A percentile compares a stretch with the other conserved stretches of the same genome.
Evolutionary conservation across 208 protist genomes (phyloP).

Genomic region (Leishmania mexicana): DNA sequence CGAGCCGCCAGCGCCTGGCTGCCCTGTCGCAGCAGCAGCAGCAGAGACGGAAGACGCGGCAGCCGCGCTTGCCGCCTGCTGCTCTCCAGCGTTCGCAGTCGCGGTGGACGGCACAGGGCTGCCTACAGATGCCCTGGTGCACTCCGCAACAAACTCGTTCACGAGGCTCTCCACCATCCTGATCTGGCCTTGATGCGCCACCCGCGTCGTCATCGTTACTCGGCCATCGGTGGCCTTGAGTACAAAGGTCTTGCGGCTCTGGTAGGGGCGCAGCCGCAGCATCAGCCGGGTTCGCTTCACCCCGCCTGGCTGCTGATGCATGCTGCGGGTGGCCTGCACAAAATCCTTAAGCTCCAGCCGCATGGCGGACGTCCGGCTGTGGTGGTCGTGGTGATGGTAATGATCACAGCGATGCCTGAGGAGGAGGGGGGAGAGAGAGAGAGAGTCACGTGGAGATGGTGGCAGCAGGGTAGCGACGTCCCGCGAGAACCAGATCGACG

Average conservation of each 20-base stretch:
- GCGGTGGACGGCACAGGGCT: not conserved
- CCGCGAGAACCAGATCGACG: no score
- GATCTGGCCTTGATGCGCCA: slow-evolving; percentile 63
- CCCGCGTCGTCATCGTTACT: slow-evolving; percentile 63
- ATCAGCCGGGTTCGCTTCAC: slow-evolving; percentile 70
- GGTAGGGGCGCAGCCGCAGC: slow-evolving; percentile 57
- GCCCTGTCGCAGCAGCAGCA: not conserved
- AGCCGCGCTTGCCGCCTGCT: not conserved
- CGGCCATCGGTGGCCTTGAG: slow-evolving; percentile 74
- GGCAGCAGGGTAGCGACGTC: no score
- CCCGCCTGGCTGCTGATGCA: slow-evolving; percentile 60
- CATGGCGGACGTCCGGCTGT: slow-evolving; percentile 20
- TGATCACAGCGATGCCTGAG: not conserved
- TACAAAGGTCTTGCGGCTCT: slow-evolving; percentile 49
- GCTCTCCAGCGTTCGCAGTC: not conserved
- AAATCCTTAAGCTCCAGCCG: slow-evolving; percentile 71
- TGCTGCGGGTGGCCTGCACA: slow-evolving; percentile 44
- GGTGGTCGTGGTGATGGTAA: not conserved
- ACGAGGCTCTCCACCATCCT: slow-evolving; percentile 65
- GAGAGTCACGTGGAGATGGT: not conserved
- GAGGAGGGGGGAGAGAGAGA: not conserved
- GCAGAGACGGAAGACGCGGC: not conserved
- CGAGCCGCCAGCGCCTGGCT: not conserved
- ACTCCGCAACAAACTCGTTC: slow-evolving; percentile 58
- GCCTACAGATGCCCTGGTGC: slow-evolving; percentile 33